Evolutionary conservation across 257 asterid genomes (phyloP), one percentile per base, ranked within the genome.

Genomic region (Solanum corneliomulleri): DNA sequence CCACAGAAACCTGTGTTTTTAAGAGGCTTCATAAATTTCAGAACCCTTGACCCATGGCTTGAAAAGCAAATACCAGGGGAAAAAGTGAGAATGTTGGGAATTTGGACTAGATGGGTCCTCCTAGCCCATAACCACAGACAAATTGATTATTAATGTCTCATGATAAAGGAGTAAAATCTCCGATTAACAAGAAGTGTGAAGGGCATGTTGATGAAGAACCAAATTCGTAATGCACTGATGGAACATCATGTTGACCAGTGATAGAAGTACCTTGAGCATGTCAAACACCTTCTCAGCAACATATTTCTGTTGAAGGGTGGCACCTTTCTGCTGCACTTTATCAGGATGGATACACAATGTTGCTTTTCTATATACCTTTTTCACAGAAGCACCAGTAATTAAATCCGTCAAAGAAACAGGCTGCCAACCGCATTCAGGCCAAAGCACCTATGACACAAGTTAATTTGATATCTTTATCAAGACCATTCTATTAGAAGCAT

Each of bases 391-490:
- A 41, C 98, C 99, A 7, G 94, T 93, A 70, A 97, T 96, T 92
- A 97, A 89, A 90, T 97, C 99, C 71, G 99, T 97, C 94, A 97
- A 94, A 45, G 99, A 96, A 89, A 97, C 95, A 42, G 99, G 98
- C 91, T 93, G 98, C 99, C 99, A 97, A 68, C 99, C 99, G 91
- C 99, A 95, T 90, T 93, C 99, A 81, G 99, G 99, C 99, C 99
- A 97, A 89, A 97, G 99, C 87, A 97, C 99, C 99, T 97, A 89
- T 31, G 15, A 70, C 49, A 64, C 83, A 86, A 41, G 70, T 80
- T 37, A 86, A 31, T 72, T 70, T 80, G 18, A 56, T 44, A 78
- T 47, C 27, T 76, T 14, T 12, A 83, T 74, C 70, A 44, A 85
- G 29, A 52, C 85, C 85, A 81, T 80, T 9, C 68, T 29, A 47